A percentile compares a stretch with the other conserved stretches of the same genome.
Conservation (phyloP, 345 rosid species). For the Anastatica hierochuntica region DNA sequence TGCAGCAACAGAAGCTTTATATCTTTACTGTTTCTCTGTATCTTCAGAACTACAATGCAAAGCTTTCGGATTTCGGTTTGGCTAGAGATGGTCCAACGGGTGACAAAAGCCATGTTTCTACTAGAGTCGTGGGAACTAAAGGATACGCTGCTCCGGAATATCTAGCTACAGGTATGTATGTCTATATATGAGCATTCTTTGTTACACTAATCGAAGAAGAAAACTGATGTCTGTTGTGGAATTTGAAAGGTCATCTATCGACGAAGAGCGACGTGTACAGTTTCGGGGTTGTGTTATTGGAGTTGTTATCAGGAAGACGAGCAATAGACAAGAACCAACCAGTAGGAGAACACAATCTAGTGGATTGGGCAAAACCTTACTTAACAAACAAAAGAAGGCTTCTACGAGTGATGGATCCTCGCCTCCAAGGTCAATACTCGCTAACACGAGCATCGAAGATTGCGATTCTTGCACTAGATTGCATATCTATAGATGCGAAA, state of each 20-base stretch:
- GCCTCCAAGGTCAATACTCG: conserved; percentile 74
- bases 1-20: too few relatives aligned
- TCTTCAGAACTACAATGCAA: conserved; percentile 83
- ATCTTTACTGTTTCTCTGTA: too few relatives aligned
- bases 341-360: background rate
- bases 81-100: conserved; percentile 95
- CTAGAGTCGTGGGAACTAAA: conserved; percentile 83
- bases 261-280: conserved; percentile 77
- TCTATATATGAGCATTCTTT: too few relatives aligned
- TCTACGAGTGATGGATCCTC: conserved; percentile 60
- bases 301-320: conserved; percentile 52
- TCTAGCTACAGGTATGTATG: conserved; percentile 84
- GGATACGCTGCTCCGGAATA: conserved; percentile 99
- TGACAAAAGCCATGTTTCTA: conserved; percentile 82
- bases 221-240: conserved; percentile 6
- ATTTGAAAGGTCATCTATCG: conserved; percentile 66
- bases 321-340: conserved; percentile 13
- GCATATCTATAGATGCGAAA: conserved; percentile 56
- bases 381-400: conserved; percentile 40
- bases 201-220: conserved; percentile 4
- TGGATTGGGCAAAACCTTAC: background rate
- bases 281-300: conserved; percentile 79
- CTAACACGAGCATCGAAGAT: conserved; percentile 47
- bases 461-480: conserved; percentile 51
- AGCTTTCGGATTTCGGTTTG: conserved; percentile 93